Conservation (phyloP, 768 basidiomycete species). For the Suillus brevipes region DNA sequence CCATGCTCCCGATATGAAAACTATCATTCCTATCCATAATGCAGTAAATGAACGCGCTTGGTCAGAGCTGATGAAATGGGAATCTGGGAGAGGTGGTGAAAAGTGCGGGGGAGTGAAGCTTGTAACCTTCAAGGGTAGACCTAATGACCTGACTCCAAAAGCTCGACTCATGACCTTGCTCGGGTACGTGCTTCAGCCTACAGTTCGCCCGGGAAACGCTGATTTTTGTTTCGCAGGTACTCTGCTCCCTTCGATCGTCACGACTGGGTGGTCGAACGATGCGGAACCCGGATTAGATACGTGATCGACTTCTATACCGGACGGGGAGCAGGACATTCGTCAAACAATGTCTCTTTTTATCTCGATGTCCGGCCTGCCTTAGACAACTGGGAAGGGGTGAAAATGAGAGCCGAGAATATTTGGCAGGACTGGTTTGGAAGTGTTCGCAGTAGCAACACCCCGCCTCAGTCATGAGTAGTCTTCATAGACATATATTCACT, state of each 20-base stretch:
- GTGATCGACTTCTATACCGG: conserved; percentile 99
- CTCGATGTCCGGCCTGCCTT: conserved; percentile 93
- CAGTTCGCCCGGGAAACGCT: conserved; percentile 1
- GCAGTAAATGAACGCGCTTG: conserved; percentile 96
- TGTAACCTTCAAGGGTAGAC: conserved; percentile 89
- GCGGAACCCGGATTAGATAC: conserved; percentile 86
- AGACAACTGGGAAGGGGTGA: conserved; percentile 91
- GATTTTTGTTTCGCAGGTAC: conserved; percentile 55
- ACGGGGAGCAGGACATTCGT: conserved; percentile 44
- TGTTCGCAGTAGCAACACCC: conserved; percentile 20
- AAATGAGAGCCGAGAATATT: conserved; percentile 70
- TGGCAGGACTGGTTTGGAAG: conserved; percentile 41
- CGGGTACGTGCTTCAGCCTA: conserved; percentile 57
- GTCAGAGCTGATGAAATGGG: conserved; percentile 83
- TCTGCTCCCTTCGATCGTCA: conserved; percentile 94
- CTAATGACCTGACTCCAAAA: conserved; percentile 74
- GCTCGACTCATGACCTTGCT: conserved; percentile 81
- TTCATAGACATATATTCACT: conserved; percentile 13
- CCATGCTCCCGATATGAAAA: conserved; percentile 85
- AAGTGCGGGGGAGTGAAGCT: conserved; percentile 79
- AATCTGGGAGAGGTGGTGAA: conserved; percentile 76
- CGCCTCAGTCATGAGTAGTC: conserved; percentile 13
- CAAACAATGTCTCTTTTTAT: conserved; percentile 77
- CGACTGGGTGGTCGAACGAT: conserved; percentile 95
- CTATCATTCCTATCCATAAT: conserved; percentile 97